Percentiles rank a stretch among this genome's conserved stretches.
Evolutionary conservation across 306 rosid genomes (phyloP).

Genomic region (Aeschynomene evenia): DNA sequence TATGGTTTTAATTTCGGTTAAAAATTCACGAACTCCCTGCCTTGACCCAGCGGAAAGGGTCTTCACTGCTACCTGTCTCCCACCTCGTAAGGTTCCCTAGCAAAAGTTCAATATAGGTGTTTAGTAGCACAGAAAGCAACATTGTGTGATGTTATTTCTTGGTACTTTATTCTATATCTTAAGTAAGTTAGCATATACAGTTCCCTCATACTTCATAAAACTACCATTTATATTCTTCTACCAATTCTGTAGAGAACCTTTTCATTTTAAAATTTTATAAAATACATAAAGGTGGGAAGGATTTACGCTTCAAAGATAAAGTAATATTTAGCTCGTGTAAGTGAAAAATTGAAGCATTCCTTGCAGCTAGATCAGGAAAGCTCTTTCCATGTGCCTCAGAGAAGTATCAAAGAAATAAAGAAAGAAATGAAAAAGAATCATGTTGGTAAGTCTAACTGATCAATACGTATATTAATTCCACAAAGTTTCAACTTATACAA

Average conservation of each 20-base stretch:
- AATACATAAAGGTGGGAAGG: neutral
- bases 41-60: slow-evolving; percentile 77
- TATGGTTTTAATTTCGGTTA: slow-evolving; percentile 75
- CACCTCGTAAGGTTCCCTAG: slow-evolving; percentile 71
- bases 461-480: slow-evolving; percentile 25
- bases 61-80: slow-evolving; percentile 79
- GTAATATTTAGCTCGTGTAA: neutral
- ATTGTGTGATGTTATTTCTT: slow-evolving; percentile 10
- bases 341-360: neutral
- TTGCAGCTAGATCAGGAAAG: neutral
- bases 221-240: neutral
- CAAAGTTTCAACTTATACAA: slow-evolving; percentile 14
- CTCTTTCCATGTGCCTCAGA: neutral
- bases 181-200: neutral
- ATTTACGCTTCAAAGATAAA: neutral
- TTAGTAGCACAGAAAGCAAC: slow-evolving; percentile 23
- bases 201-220: neutral
- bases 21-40: slow-evolving; percentile 91
- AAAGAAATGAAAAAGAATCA: slow-evolving; percentile 6
- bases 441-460: slow-evolving; percentile 13
- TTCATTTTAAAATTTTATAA: neutral
- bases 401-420: slow-evolving; percentile 4
- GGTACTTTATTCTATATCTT: neutral
- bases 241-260: neutral
- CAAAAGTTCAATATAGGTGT: slow-evolving; percentile 36